These are phyloP conservation scores for Ophiosphaerella korrae DNA, from an alignment of 2,329 filamentous ascomycete genomes.

Conservation along the genomic window DNA sequence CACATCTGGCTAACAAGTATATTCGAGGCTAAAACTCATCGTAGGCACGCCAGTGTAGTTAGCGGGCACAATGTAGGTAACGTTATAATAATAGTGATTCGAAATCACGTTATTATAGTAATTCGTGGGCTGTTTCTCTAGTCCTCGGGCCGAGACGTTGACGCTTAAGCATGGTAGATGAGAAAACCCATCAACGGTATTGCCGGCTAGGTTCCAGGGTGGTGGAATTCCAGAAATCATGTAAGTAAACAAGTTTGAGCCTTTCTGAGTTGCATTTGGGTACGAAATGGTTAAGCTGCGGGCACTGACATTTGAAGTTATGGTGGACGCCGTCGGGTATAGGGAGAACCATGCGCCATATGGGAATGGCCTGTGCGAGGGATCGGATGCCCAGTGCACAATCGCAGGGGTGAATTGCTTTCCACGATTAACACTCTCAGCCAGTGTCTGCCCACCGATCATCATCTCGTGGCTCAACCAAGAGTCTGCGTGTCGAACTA, in stretches of 20 bases:
- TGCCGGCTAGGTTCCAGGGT: constrained; percentile 17
- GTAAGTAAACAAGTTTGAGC: constrained; percentile 26
- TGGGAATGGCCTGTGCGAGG: constrained; percentile 35
- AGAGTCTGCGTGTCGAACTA: constrained; percentile 43
- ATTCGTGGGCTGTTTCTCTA: constrained; percentile 44
- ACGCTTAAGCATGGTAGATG: constrained; percentile 47
- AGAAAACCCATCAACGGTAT: constrained; percentile 15
- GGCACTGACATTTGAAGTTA: constrained; percentile 47
- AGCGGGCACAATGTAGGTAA: constrained; percentile 53
- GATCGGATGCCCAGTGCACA: constrained; percentile 54
- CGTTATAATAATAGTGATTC: constrained; percentile 53
- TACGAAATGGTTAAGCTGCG: constrained; percentile 24
- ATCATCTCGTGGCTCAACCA: constrained; percentile 53
- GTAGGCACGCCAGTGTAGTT: constrained; percentile 48
- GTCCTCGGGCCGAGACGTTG: constrained; percentile 46
- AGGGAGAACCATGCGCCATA: constrained; percentile 19
- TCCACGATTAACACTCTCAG: constrained; percentile 19
- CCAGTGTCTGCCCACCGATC: constrained; percentile 41
- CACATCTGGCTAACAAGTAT: constrained; percentile 37
- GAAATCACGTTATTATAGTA: constrained; percentile 47
- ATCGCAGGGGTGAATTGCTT: constrained; percentile 50
- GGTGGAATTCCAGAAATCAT: constrained; percentile 23
- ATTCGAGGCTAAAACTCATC: constrained; percentile 43
- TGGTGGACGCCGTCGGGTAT: constrained; percentile 51
- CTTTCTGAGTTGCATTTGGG: constrained; percentile 24